A percentile compares a stretch with the other conserved stretches of the same genome.
Evolutionary conservation across 1,139 yeast species (phyloP).

Genomic region (Saccharomyces hybrid): DNA sequence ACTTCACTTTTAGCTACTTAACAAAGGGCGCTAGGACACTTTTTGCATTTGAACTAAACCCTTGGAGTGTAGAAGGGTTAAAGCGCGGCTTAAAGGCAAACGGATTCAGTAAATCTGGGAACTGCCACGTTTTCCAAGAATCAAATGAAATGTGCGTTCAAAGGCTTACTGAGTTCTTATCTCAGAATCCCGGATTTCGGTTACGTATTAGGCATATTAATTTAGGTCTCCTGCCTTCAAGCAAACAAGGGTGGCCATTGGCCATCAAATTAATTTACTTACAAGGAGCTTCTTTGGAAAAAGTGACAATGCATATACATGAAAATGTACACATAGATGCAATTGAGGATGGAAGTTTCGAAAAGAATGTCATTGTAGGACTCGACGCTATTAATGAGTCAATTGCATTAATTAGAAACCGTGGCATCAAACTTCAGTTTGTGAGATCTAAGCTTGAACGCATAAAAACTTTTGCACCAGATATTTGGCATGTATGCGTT

Average conservation of each 20-base stretch:
- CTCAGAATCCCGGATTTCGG: background rate
- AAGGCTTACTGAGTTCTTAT: constrained; percentile 33
- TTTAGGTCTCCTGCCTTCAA: constrained; percentile 68
- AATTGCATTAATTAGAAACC: background rate
- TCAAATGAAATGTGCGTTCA: constrained; percentile 45
- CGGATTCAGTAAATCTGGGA: constrained; percentile 30
- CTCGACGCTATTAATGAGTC: background rate
- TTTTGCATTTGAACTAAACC: constrained; percentile 79
- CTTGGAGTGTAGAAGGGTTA: constrained; percentile 77
- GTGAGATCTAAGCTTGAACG: constrained; percentile 35
- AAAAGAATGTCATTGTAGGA: background rate
- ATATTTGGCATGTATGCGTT: constrained; percentile 69
- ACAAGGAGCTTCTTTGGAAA: constrained; percentile 8
- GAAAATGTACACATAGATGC: constrained; percentile 55
- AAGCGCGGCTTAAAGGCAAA: constrained; percentile 46
- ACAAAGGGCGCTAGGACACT: constrained; percentile 45
- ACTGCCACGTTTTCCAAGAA: constrained; percentile 41
- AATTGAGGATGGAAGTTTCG: constrained; percentile 29
- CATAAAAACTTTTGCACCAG: constrained; percentile 84
- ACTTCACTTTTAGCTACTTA: constrained; percentile 67
- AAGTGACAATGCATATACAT: constrained; percentile 54
- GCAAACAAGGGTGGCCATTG: constrained; percentile 52
- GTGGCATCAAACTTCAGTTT: constrained; percentile 6
- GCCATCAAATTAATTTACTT: constrained; percentile 33
- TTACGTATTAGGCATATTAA: constrained; percentile 55